These are phyloP conservation scores for Podila clonocystis DNA, from an alignment of 192 early-diverging fungal genomes.

Conservation along the genomic window DNA sequence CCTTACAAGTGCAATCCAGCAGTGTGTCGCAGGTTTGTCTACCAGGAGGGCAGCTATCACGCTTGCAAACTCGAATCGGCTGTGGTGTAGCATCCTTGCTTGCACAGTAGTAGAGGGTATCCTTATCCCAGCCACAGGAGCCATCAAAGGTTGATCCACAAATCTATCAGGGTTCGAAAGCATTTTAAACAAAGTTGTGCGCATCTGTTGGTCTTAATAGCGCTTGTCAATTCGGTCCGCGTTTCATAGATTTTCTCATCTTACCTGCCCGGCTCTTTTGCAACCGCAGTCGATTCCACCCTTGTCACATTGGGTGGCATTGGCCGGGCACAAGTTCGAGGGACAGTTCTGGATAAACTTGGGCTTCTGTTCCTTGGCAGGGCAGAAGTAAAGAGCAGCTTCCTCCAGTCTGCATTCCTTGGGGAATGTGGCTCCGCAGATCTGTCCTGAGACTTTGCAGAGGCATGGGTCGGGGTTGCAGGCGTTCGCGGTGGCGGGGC, in stretches of 20 bases:
- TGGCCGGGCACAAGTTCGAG: background rate
- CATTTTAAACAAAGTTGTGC: background rate
- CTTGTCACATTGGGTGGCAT: background rate
- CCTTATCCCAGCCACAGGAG: background rate
- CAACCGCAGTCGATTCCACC: background rate
- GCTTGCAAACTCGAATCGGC: background rate
- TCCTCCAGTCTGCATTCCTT: background rate
- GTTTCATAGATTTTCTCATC: background rate
- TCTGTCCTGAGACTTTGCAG: background rate
- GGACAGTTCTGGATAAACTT: conserved; percentile 5
- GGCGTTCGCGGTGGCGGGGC: background rate
- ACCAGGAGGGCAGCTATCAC: background rate
- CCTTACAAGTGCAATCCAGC: conserved; percentile 7
- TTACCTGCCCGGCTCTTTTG: conserved; percentile 1
- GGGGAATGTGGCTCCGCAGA: background rate
- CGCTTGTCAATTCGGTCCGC: background rate
- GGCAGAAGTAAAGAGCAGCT: background rate
- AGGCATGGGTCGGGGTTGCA: conserved; percentile 7
- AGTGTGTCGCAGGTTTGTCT: background rate
- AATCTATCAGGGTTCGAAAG: background rate
- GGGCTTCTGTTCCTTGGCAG: background rate
- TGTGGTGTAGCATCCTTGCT: background rate
- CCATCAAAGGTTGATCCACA: conserved; percentile 12
- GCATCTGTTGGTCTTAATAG: background rate
- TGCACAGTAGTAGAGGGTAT: background rate